Percentiles rank a stretch among this genome's conserved stretches.
Evolutionary conservation across 2,329 filamentous ascomycete genomes (phyloP).

Genomic region (Zymoseptoria ardabiliae): DNA sequence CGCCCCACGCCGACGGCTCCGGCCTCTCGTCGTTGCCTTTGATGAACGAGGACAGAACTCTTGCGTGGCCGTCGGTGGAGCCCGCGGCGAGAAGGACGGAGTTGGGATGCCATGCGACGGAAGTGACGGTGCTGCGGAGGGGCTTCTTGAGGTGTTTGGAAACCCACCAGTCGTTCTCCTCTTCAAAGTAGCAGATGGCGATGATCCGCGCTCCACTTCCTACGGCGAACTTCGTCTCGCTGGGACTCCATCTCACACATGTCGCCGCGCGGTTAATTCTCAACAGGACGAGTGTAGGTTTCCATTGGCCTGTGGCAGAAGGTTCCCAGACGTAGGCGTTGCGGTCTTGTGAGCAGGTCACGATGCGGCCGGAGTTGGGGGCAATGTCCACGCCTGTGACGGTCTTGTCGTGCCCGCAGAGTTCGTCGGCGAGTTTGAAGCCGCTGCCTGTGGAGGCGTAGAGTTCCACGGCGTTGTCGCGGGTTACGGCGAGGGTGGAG

Average conservation of each 20-base stretch:
- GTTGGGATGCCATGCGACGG: conserved; percentile 94
- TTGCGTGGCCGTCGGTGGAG: conserved; percentile 92
- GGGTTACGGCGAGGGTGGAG: conserved; percentile 79
- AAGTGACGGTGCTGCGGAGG: conserved; percentile 93
- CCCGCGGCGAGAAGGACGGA: conserved; percentile 89
- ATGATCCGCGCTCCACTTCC: conserved; percentile 93
- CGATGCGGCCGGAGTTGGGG: conserved; percentile 81
- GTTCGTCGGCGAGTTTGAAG: conserved; percentile 81
- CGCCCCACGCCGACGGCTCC: conserved; percentile 84
- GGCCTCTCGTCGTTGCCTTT: conserved; percentile 87
- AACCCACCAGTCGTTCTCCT: conserved; percentile 99
- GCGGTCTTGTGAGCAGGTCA: conserved; percentile 95
- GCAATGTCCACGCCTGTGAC: conserved; percentile 96
- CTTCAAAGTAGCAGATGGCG: conserved; percentile 96
- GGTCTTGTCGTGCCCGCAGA: conserved; percentile 94
- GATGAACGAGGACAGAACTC: conserved; percentile 92
- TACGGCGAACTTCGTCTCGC: conserved; percentile 94
- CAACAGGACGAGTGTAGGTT: conserved; percentile 91
- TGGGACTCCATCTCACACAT: conserved; percentile 94
- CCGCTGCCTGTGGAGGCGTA: conserved; percentile 62
- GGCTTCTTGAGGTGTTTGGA: conserved; percentile 99
- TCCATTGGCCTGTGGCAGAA: conserved; percentile 79
- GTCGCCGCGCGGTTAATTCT: conserved; percentile 96
- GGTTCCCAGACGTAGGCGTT: conserved; percentile 98
- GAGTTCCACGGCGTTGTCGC: conserved; percentile 83